Conservation (phyloP, 2,329 filamentous ascomycete species). For the Didymella glomerata region DNA sequence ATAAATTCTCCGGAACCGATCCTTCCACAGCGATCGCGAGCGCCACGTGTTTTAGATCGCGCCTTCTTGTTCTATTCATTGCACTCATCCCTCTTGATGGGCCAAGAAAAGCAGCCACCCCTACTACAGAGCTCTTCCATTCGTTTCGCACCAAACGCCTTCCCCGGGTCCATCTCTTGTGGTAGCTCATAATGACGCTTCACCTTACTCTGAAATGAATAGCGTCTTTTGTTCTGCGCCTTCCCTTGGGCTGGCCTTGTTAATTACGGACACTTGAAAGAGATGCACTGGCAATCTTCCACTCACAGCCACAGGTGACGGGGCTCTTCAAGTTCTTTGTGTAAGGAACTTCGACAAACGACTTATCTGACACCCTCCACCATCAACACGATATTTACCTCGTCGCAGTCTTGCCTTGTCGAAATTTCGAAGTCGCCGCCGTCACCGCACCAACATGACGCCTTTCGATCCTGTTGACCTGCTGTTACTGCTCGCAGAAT, state of each 20-base stretch:
- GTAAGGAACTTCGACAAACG: neutral
- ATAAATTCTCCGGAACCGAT: neutral
- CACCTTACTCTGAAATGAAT: neutral
- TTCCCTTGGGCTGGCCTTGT: neutral
- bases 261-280: neutral
- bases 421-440: neutral
- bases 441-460: conserved; percentile 3
- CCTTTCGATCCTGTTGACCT: neutral
- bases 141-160: neutral
- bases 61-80: neutral
- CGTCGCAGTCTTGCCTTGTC: neutral
- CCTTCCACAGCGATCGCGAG: neutral
- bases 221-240: neutral
- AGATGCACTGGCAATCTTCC: neutral
- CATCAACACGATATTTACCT: neutral
- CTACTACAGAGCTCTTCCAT: neutral
- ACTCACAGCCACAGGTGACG: neutral
- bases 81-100: neutral
- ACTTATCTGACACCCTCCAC: neutral
- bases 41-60: neutral
- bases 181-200: neutral
- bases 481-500: neutral
- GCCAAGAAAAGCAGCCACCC: neutral
- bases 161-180: neutral
- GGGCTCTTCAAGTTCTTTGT: neutral